phyloP scores from a whole-genome alignment of 129 eudicot genomes.

The Pulicaria dysenterica region DNA sequence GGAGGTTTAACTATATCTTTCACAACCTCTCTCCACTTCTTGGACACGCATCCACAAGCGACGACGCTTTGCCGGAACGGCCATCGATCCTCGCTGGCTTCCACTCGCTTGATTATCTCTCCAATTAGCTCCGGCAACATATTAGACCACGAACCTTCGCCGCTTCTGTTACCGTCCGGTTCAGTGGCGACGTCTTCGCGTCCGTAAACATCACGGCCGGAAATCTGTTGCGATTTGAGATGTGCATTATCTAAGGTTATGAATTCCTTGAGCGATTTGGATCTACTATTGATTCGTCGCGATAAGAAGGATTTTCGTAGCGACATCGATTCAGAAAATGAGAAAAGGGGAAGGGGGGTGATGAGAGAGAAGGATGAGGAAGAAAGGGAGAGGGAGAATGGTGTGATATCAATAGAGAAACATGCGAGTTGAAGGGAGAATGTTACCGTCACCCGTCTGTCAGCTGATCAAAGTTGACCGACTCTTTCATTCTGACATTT shows the following conservation, averaged over 20 bases:
- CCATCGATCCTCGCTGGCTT: constrained; percentile 74
- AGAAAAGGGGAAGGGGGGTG: background rate
- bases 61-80: constrained; percentile 75
- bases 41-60: constrained; percentile 85
- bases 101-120: constrained; percentile 78
- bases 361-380: constrained; percentile 11
- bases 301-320: constrained; percentile 52
- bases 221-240: constrained; percentile 24
- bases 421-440: constrained; percentile 24
- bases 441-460: constrained; percentile 31
- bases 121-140: constrained; percentile 89
- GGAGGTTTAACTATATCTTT: constrained; percentile 58
- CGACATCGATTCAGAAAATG: constrained; percentile 39
- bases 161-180: constrained; percentile 21
- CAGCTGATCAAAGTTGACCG: constrained; percentile 33
- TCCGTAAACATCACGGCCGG: background rate
- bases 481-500: constrained; percentile 2
- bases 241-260: constrained; percentile 19
- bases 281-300: constrained; percentile 51
- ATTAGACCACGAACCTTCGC: constrained; percentile 54
- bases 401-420: constrained; percentile 2
- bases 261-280: constrained; percentile 46
- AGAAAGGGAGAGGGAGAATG: background rate
- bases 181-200: constrained; percentile 28
- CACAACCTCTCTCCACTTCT: constrained; percentile 72